Conservation (phyloP, 345 rosid genomes). For the Viola odorata region DNA sequence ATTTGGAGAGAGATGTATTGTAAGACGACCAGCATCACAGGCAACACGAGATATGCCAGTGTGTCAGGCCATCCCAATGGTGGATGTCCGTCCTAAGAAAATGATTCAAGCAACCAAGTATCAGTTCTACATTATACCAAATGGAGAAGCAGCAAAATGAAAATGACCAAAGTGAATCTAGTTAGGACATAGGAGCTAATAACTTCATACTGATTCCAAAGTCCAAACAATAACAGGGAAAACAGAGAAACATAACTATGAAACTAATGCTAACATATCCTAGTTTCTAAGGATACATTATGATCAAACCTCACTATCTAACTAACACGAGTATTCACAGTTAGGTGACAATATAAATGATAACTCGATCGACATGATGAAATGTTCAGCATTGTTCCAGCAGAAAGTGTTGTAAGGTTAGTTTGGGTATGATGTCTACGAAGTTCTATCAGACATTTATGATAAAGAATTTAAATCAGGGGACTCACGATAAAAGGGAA, state of each 20-base stretch:
- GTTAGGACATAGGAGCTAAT: no score
- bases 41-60: slow-evolving; percentile 87
- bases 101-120: slow-evolving; percentile 4
- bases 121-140: background rate
- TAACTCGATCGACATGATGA: background rate
- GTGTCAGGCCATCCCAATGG: slow-evolving; percentile 97
- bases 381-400: background rate
- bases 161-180: no score
- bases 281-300: no score
- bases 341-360: no score
- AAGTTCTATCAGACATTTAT: background rate
- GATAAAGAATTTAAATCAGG: slow-evolving; percentile 3
- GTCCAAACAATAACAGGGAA: no score
- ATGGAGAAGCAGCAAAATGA: no score
- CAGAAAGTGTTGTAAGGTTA: background rate
- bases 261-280: no score
- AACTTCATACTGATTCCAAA: no score
- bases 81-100: slow-evolving; percentile 85
- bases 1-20: slow-evolving; percentile 83
- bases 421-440: background rate
- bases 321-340: no score
- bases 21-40: slow-evolving; percentile 57
- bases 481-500: slow-evolving; percentile 79
- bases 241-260: no score
- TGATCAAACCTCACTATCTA: no score